A percentile compares a stretch with the other conserved stretches of the same genome.
phyloP scores from a whole-genome alignment of 306 rosid species.

The Arachis hypogaea region DNA sequence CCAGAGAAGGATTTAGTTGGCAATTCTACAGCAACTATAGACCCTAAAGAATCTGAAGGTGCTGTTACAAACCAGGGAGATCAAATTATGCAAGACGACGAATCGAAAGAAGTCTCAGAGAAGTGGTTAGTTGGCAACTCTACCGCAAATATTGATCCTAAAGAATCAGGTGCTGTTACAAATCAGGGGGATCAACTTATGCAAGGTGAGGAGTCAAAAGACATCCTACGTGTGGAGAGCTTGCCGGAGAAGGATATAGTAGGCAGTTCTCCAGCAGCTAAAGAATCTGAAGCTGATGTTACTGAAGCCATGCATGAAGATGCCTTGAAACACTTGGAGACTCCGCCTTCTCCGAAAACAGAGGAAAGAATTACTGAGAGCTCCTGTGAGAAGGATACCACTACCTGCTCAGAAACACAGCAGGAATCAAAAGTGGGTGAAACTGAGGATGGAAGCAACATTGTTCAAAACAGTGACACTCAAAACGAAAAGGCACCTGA shows the following conservation, averaged over 20 bases:
- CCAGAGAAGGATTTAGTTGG: too few species aligned
- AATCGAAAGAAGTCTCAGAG: too few species aligned
- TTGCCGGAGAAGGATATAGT: background rate
- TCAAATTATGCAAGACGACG: too few species aligned
- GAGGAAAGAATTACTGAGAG: slow-evolving; percentile 8
- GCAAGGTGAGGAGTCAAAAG: too few species aligned
- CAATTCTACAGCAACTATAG: too few species aligned
- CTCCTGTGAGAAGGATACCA: slow-evolving; percentile 16
- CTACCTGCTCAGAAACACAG: slow-evolving; percentile 3
- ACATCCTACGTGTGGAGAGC: too few species aligned
- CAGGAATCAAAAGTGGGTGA: slow-evolving; percentile 25
- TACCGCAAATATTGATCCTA: too few species aligned
- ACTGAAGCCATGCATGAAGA: slow-evolving; percentile 27
- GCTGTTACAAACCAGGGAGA: too few species aligned
- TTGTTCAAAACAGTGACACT: slow-evolving; percentile 4
- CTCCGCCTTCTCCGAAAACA: slow-evolving; percentile 14
- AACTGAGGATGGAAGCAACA: slow-evolving; percentile 19
- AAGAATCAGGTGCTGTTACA: too few species aligned
- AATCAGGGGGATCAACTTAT: too few species aligned
- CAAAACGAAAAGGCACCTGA: slow-evolving; percentile 19
- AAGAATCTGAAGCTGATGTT: slow-evolving; percentile 40
- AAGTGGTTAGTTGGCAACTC: too few species aligned
- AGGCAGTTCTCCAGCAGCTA: slow-evolving; percentile 16
- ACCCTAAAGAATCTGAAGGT: too few species aligned
- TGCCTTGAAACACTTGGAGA: slow-evolving; percentile 23